Evolutionary conservation across 2,329 filamentous ascomycete genomes (phyloP), one percentile per base, ranked within the genome.

Genomic region (Fusarium duplospermum): DNA sequence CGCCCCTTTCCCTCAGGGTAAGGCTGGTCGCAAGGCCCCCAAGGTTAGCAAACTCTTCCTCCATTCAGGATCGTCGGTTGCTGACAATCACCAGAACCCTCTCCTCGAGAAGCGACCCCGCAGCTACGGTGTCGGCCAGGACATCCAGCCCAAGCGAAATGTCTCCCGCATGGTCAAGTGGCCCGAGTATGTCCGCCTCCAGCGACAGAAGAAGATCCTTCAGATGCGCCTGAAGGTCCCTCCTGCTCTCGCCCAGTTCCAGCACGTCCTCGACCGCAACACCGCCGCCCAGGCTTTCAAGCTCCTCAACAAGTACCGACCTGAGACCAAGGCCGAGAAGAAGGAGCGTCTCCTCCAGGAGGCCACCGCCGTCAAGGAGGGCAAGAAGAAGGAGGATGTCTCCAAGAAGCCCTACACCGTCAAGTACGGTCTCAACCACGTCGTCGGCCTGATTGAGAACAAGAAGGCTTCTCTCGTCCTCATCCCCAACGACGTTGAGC

Each of bases 341-440:
- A 99, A 98, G 93, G 97, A 99, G 90, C 95, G 96, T 88, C 91
- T 99, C 78, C 92, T 94, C 86, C 95, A 98, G 91, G 96, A 99
- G 92, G 96, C 97, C 77, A 98, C 95, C 81, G 97, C 96, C 83
- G 92, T 99, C 86, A 92, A 95, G 86, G 95, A 98, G 87, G 96
- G 97, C 87, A 98, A 98, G 94, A 99, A 98, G 94, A 98, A 98
- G 94, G 97, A 99, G 91, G 95, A 98, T 83, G 96, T 97, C 85
- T 94, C 91, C 93, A 98, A 98, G 94, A 99, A 99, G 94, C 96
- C 96, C 83, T 99, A 98, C 89, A 89, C 93, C 79, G 95, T 96
- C 91, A 99, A 99, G 93, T 99, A 98, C 88, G 96, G 96, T 89
- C 93, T 99, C 82, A 99, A 99, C 93, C 96, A 99, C 91, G 96